A percentile compares a stretch with the other conserved stretches of the same genome.
Conservation (phyloP, 345 rosid genomes). For the Firmiana major region DNA sequence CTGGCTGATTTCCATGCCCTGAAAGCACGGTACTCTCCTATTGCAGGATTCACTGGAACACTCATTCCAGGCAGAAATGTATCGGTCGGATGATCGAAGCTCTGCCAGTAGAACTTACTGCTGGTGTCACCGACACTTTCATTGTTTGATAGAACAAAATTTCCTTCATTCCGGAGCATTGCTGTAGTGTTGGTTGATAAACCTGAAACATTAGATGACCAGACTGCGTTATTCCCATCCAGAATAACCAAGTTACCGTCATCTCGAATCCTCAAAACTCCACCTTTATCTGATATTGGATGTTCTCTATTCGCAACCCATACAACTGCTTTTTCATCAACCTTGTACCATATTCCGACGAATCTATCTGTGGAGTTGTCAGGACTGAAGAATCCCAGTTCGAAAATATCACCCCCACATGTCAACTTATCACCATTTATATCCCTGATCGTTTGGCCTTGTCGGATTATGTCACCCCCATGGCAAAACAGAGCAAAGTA, state of each 20-base stretch:
- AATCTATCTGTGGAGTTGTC: slow-evolving; percentile 37
- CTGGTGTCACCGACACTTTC: slow-evolving; percentile 16
- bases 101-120: slow-evolving; percentile 42
- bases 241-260: slow-evolving; percentile 51
- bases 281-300: slow-evolving; percentile 42
- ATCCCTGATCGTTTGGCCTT: slow-evolving; percentile 35
- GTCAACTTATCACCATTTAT: slow-evolving; percentile 35
- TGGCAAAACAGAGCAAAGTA: slow-evolving; percentile 25
- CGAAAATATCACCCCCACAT: slow-evolving; percentile 30
- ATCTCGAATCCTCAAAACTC: slow-evolving; percentile 36
- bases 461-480: slow-evolving; percentile 30
- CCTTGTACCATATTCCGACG: slow-evolving; percentile 64
- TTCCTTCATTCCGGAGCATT: slow-evolving; percentile 30
- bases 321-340: slow-evolving; percentile 28
- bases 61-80: slow-evolving; percentile 58
- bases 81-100: slow-evolving; percentile 60
- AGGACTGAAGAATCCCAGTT: slow-evolving; percentile 61
- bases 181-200: slow-evolving; percentile 33
- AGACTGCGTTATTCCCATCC: slow-evolving; percentile 41
- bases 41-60: slow-evolving; percentile 34
- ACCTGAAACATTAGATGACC: slow-evolving; percentile 41
- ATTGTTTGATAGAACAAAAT: slow-evolving; percentile 27
- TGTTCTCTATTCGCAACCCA: slow-evolving; percentile 73
- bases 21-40: slow-evolving; percentile 39
- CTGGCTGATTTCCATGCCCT: slow-evolving; percentile 52